Base-by-base conservation (phyloP, 108 stramenopile genomes). In the Nitzschia palea region DNA sequence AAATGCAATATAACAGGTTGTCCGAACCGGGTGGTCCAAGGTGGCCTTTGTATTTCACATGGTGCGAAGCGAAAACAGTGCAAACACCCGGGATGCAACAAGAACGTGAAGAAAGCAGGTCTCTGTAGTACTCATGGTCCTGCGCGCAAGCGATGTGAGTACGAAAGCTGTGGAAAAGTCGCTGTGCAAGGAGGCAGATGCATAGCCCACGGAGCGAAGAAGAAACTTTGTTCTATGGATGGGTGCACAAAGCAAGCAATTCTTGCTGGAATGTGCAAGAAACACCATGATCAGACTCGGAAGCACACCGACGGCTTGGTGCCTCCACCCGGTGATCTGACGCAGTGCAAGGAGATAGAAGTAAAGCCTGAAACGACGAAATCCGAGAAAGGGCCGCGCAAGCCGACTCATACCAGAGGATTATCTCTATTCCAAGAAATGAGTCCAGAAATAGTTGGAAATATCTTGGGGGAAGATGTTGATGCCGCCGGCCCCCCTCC, bases 161-260 rank as follows among this genome's bases (percentile, higher is more conserved):
- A 54, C 27, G 74, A 76, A 27, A 83, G 83, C 4, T 94, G 93
- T 59, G 42, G 55, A 8, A 94, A 94, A 67, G 93, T 94, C 37
- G 86, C 93, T 14, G 93, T 94, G 3, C 89, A 94, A 64, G 89
- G 89, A 42, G 93, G 93, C 22, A 64, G 81, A 26, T 94, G 93
- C 73, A 94, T 94, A 70, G 76, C 86, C n/a, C 89, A 94, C 55
- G 93, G 93, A 20, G 93, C 93, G 3, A 89, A 89, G 73, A 94
- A 94, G 77, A 89, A 89, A 59, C 70, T 84, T 32, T 94, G 93
- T 61, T 61, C 68, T n/a, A 47, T 77, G 0, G 86, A 85, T 23
- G 76, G 56, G 2, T 94, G 93, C 66, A 54, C 62, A 12, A 94
- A 94, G 72, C 93, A 94, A 65, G 86, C 88, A n/a, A 94, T 94